Evolutionary conservation across 2,329 filamentous ascomycete genomes (phyloP).

Genomic region (Remersonia thermophila): DNA sequence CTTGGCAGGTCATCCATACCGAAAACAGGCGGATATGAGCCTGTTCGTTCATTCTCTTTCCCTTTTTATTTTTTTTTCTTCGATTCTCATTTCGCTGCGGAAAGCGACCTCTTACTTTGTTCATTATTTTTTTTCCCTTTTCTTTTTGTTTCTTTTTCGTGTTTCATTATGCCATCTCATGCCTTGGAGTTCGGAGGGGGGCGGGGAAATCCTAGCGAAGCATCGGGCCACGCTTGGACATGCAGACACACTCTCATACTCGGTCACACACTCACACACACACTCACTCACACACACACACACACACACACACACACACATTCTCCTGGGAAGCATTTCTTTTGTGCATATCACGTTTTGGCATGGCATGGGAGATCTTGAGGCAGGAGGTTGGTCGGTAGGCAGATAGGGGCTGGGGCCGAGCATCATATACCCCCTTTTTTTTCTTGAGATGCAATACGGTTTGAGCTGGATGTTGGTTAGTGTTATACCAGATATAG

Average conservation of each 20-base stretch:
- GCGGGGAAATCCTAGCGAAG: neutral
- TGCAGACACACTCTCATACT: no score
- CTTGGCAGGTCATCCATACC: constrained; percentile 38
- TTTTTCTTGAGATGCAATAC: constrained; percentile 1
- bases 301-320: no score
- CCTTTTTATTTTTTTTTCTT: neutral
- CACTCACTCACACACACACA: no score
- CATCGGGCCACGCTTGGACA: neutral
- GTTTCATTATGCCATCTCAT: constrained; percentile 1
- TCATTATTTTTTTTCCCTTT: constrained; percentile 2
- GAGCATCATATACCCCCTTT: constrained; percentile 11
- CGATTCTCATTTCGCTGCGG: neutral
- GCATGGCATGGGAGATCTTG: constrained; percentile 5
- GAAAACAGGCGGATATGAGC: constrained; percentile 35
- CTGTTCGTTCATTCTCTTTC: neutral
- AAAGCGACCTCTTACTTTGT: neutral
- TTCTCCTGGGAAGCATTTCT: no score
- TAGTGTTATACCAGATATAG: constrained; percentile 1
- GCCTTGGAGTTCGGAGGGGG: neutral
- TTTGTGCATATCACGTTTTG: neutral
- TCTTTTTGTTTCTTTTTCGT: constrained; percentile 7
- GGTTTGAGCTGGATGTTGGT: neutral
- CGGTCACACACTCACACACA: no score
- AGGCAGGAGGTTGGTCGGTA: neutral
- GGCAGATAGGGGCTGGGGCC: neutral